Base-by-base conservation (phyloP, 352 stramenopile genomes). In the Phytopythium kandeliae region DNA sequence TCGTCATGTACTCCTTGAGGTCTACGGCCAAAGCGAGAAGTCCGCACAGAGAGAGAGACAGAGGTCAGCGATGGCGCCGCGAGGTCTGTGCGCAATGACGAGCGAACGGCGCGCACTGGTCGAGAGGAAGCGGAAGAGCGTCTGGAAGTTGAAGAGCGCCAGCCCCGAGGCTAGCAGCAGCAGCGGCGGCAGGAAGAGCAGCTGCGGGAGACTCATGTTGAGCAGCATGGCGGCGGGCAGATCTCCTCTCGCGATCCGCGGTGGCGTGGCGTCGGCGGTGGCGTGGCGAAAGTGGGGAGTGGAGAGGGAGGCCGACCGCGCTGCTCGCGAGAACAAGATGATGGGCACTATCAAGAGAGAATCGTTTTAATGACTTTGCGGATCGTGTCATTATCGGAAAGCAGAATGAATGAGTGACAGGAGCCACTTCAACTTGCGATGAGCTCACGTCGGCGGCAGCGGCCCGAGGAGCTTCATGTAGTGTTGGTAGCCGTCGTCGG, bases 81-180 rank as follows among this genome's bases (percentile, higher is more conserved):
- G n/a, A n/a, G n/a, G n/a, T n/a, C n/a, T n/a, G n/a, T n/a, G n/a
- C n/a, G n/a, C n/a, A n/a, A n/a, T 10, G 28, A 17, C 2, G 8
- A 43, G 37, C 2, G 37, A 25, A 2, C 0, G n/a, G 36, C 21
- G n/a, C 73, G 34, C 51, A 92, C 82, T 79, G 46, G 65, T 58
- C 35, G 79, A 82, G 48, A 89, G 62, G 42, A 84, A 70, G 40
- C 67, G 69, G 59, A 82, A 89, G 44, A 84, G 58, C 40, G 83
- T 84, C 66, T 92, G 80, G 67, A 91, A 92, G 63, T 79, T 83
- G 52, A 87, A 86, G 52, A 92, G 76, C 71, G 79, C 71, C 21
- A 91, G 58, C 24, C 67, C 69, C 51, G 79, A 73, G 15, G 71
- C 62, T 28, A 92, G 34, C 48, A 91, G 66, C 69, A 91, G 56